Evolutionary conservation across 805 yeast genomes (phyloP), one percentile per base, ranked within the genome.

Genomic region (Metschnikowia koreensis): DNA sequence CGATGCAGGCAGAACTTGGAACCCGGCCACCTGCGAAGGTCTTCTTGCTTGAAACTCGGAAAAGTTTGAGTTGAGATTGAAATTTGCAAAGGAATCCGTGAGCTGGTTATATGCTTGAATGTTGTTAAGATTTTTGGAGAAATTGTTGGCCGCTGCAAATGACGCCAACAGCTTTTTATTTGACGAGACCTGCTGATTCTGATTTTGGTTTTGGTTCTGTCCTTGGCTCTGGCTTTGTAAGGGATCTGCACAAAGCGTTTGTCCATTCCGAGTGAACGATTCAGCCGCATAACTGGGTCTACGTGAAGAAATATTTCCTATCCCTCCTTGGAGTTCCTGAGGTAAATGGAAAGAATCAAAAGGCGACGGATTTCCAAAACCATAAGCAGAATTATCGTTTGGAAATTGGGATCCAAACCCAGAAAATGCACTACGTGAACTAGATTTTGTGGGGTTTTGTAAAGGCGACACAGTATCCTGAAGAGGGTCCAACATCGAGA

Each of bases 261-360:
- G 55, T 28, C 51, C 44, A 41, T 38, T 50, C 46, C 80, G 68
- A 27, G 83, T 79, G 52, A 81, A 73, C 2, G 79, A 70, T 61
- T 85, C 93, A 1, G 91, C 88, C 11, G 89, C 83, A 63, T 83
- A 86, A 48, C 86, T 80, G 12, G 92, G 90, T 67, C 94, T 78
- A 67, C 94, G 76, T 10, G 87, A 81, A 26, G 81, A 77, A 41
- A 84, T 82, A 50, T 73, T 81, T 29, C 81, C 81, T 2, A 83
- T 69, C 0, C 88, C 88, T 41, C 88, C 87, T 64, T 83, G 87
- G 38, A 83, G 70, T 58, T 83, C 87, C 6, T 71, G 51, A 0
- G 89, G 88, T 47, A 83, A 67, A 54, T 66, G 70, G 63, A 80
- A 80, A 40, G 73, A 48, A 56, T 74, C 74, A 13, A 40, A 47